Percentiles rank a stretch among this genome's conserved stretches.
Evolutionary conservation across 306 rosid genomes (phyloP).

Genomic region (Castanea crenata): DNA sequence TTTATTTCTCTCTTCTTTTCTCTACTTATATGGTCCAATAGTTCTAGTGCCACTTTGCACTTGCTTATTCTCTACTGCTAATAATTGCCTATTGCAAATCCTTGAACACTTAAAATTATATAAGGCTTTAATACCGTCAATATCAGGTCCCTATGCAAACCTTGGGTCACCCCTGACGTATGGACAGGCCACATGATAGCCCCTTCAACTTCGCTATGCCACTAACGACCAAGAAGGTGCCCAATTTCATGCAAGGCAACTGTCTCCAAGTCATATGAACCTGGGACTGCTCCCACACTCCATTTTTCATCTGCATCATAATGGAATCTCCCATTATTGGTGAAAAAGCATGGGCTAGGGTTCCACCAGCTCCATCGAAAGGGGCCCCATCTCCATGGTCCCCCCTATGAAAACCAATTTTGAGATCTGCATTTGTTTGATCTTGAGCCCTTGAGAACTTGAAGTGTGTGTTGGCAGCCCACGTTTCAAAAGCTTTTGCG

Average conservation of each 20-base stretch:
- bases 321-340: background rate
- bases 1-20: too few relatives aligned
- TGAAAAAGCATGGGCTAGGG: background rate
- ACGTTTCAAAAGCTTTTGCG: background rate
- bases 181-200: background rate
- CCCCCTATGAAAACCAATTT: background rate
- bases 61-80: background rate
- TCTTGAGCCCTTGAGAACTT: background rate
- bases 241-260: background rate
- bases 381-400: background rate
- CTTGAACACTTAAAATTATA: background rate
- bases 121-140: background rate
- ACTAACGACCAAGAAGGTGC: background rate
- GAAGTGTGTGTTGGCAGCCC: background rate
- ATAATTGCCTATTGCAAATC: background rate
- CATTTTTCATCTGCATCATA: background rate
- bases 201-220: background rate
- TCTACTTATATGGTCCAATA: too few relatives aligned
- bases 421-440: too few relatives aligned
- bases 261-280: background rate
- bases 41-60: background rate
- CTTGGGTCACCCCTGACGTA: background rate
- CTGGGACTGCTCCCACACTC: background rate
- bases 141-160: background rate
- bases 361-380: background rate